Base-by-base conservation (phyloP, 1,139 yeast genomes). In the Yamadazyma pseudoaaseri region DNA sequence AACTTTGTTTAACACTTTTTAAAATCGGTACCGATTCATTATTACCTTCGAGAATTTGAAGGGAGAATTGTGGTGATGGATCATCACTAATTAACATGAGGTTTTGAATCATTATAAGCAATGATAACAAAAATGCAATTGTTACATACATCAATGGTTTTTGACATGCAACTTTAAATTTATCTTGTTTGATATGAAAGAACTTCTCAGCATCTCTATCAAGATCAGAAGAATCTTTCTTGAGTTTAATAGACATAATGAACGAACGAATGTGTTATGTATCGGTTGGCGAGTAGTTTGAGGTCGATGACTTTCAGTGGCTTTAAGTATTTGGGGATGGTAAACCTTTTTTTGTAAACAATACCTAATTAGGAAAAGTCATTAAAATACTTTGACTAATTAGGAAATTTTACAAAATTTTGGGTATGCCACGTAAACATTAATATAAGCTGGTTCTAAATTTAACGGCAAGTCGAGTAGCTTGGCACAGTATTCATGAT, bases 1-100 rank as follows among this genome's bases (percentile, higher is more conserved):
- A 54, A 12, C 76, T 73, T 39, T 76, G 80, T 36, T 70, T 61
- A 8, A 75, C 62, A 7, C 33, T 30, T 16, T 17, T 28, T 27
- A 46, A 36, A 3, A 42, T 31, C 1, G 17, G 22, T 6, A 23
- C 26, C 1, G 47, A 36, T 31, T 42, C 42, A 26, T 44, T 45
- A 29, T 43, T 45, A 6, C 46, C 48, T 24, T 34, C 36, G 24
- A 26, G 30, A 22, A 45, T 28, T 7, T 12, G n/a, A 6, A 45
- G 21, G 9, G 37, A 22, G 20, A 42, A 41, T 29, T 45, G 49
- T 13, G 49, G 42, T 16, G 28, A 33, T 16, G 41, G 21, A 12
- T 31, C 25, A 27, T 31, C 26, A 18, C 30, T 35, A 6, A 38
- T 28, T 15, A 44, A 25, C 6, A 29, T 26, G 2, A 44, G n/a